Evolutionary conservation across 2,329 filamentous ascomycete genomes (phyloP).

Genomic region (Plectosphaerella sp.): DNA sequence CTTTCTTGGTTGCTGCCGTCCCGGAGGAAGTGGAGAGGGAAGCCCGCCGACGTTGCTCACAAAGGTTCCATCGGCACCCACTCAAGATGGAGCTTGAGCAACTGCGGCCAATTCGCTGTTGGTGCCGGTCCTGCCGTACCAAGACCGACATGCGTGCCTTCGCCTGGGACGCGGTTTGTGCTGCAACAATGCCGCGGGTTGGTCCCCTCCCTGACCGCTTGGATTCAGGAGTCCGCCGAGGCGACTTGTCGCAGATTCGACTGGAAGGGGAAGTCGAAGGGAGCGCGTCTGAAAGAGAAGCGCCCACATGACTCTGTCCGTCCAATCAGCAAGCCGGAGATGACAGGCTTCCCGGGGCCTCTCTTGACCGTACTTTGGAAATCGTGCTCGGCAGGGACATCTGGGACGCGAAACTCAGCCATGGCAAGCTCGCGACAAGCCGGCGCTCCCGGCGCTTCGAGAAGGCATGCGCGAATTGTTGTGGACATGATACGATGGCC

Average conservation of each 20-base stretch:
- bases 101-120: no score
- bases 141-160: background rate
- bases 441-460: background rate
- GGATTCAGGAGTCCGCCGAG: no score
- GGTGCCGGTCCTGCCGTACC: slow-evolving; percentile 1
- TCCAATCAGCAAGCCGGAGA: background rate
- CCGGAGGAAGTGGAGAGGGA: no score
- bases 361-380: background rate
- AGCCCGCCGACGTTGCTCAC: no score
- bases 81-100: no score
- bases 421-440: background rate
- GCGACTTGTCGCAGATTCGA: background rate
- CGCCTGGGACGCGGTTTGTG: background rate
- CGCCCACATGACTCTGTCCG: background rate
- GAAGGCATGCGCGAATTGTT: slow-evolving; percentile 1
- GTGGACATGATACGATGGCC: background rate
- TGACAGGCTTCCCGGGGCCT: background rate
- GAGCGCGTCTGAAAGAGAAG: background rate
- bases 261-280: background rate
- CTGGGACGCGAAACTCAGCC: background rate
- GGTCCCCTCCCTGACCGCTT: background rate
- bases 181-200: background rate
- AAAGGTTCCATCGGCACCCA: no score
- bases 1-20: no score
- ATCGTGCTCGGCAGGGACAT: background rate